Evolutionary conservation across 305 asterid species (phyloP), one percentile per base, ranked within the genome.

Genomic region (Ajuga reptans): DNA sequence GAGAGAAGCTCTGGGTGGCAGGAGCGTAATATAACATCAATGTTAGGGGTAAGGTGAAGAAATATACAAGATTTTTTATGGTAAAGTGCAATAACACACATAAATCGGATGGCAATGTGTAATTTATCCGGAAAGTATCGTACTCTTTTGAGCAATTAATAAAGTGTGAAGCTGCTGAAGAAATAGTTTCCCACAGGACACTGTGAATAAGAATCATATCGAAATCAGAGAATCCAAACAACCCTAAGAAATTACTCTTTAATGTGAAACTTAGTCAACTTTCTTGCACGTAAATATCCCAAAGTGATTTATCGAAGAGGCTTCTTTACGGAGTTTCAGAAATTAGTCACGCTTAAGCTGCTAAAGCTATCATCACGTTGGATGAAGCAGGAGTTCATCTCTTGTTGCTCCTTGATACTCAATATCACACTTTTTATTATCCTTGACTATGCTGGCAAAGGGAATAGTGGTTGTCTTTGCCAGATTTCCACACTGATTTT

Each of bases 391-490:
- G 65, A 18, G 31, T 53, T 41, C 21, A 52, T 9, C 53, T n/a
- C n/a, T n/a, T 34, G 66, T 33, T 14, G 39, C 24, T 45, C 58
- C 50, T 31, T 57, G 34, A 59, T 51, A 16, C 52, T 68, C 3
- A 29, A 29, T 71, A 12, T 39, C 9, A 17, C 11, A 49, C 47
- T 34, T 68, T 34, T 42, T 15, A 47, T 53, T 37, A 17, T 7
- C 45, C 64, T 54, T 68, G 54, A 29, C 54, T 24, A 59, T 27
- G 41, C 27, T 68, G 45, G 33, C 75, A 60, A 7, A 36, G 4
- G 21, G 47, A 47, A 47, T 12, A 46, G 16, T 55, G 50, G 17
- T 27, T 34, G 53, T 65, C 15, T 8, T 57, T 37, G 42, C 57
- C 21, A 66, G 46, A 29, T 12, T 41, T 64, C 3, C 3, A 43